These are phyloP conservation scores for Scutellaria barbata DNA, from an alignment of 257 asterid species.

Conservation along the genomic window DNA sequence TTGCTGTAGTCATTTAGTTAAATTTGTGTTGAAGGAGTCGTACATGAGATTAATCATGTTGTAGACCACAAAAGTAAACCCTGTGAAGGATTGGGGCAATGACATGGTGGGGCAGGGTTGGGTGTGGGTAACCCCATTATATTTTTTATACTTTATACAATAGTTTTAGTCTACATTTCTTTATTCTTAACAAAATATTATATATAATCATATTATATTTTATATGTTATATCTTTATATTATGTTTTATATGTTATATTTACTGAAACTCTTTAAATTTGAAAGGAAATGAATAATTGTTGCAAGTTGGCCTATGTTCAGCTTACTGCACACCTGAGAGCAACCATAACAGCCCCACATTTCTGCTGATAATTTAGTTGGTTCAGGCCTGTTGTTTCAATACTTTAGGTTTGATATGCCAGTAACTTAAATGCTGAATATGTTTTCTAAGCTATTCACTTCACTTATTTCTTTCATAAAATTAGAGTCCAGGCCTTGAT, in stretches of 20 bases:
- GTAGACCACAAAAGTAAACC: not conserved
- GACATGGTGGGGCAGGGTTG: too few species aligned
- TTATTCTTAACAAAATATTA: too few species aligned
- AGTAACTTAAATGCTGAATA: not conserved
- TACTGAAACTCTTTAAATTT: too few species aligned
- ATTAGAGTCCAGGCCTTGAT: constrained; percentile 93
- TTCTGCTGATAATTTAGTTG: not conserved
- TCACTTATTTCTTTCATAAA: not conserved
- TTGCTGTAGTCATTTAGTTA: not conserved
- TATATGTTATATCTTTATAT: too few species aligned
- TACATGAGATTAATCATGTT: not conserved
- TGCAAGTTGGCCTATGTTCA: not conserved
- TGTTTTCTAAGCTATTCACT: not conserved
- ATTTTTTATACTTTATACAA: too few species aligned
- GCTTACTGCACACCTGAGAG: not conserved
- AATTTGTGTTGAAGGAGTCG: not conserved
- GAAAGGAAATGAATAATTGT: not conserved
- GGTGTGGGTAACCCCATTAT: too few species aligned
- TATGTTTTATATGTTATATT: too few species aligned
- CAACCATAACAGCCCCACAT: not conserved
- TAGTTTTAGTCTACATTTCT: too few species aligned
- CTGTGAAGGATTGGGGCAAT: too few species aligned
- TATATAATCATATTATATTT: too few species aligned
- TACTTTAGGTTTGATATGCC: constrained; percentile 2
- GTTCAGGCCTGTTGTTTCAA: not conserved